These are phyloP conservation scores for Fraxinus cuspidata DNA, from an alignment of 257 asterid genomes.

Conservation along the genomic window DNA sequence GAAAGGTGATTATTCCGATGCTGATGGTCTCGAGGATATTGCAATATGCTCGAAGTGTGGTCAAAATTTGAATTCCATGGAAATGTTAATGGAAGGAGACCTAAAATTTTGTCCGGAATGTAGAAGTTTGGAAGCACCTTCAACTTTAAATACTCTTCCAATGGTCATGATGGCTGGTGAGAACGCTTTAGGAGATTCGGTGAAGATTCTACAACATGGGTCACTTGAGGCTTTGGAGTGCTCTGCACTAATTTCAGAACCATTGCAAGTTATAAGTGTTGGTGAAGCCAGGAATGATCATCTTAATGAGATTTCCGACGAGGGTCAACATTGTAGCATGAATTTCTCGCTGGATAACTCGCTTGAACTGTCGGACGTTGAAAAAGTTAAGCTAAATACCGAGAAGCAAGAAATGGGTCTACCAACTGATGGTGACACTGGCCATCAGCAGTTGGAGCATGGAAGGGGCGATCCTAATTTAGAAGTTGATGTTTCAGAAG, in stretches of 20 bases:
- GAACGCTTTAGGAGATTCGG: conserved; percentile 33
- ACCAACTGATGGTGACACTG: conserved; percentile 34
- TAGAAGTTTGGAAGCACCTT: conserved; percentile 40
- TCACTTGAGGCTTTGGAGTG: conserved; percentile 33
- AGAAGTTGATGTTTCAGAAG: conserved; percentile 53
- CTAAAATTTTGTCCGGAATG: conserved; percentile 62
- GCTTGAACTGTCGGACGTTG: conserved; percentile 26
- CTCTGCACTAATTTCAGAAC: conserved; percentile 40
- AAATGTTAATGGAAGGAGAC: conserved; percentile 47
- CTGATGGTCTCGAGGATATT: conserved; percentile 34
- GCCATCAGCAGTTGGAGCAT: conserved; percentile 23
- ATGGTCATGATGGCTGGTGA: conserved; percentile 25
- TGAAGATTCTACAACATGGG: conserved; percentile 34
- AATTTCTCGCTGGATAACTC: conserved; percentile 1
- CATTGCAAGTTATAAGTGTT: conserved; percentile 32
- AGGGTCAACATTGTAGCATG: conserved; percentile 35
- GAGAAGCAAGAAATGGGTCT: conserved; percentile 34
- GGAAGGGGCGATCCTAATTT: conserved; percentile 32
- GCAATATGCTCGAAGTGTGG: conserved; percentile 66
- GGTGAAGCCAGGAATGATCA: conserved; percentile 35
- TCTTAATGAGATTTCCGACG: conserved; percentile 28
- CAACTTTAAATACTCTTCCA: conserved; percentile 30
- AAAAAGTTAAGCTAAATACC: conserved; percentile 33
- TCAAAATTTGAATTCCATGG: conserved; percentile 34
- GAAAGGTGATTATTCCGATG: conserved; percentile 30